phyloP scores from a whole-genome alignment of 1,284 basidiomycete species.

The Ceratobasidium sp. region DNA sequence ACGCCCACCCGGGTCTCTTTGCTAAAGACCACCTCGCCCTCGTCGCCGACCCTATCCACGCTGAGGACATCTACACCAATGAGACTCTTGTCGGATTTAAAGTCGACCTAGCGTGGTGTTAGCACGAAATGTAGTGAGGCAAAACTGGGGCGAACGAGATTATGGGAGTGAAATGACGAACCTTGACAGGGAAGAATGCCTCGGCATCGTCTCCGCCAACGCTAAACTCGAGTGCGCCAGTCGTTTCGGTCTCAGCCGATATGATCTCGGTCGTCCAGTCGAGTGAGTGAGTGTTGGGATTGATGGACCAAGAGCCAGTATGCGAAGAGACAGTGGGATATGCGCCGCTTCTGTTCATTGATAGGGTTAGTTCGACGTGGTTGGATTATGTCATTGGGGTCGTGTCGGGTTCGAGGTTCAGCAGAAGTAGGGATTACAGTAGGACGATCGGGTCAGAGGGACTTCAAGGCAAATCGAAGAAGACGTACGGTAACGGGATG shows the following conservation, averaged over 20 bases:
- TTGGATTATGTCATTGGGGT: no score
- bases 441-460: not conserved
- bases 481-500: constrained; percentile 86
- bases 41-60: constrained; percentile 64
- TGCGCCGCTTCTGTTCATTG: constrained; percentile 64
- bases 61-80: constrained; percentile 52
- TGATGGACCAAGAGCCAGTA: constrained; percentile 80
- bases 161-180: constrained; percentile 68
- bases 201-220: constrained; percentile 83
- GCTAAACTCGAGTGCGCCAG: constrained; percentile 87
- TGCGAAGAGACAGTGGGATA: constrained; percentile 82
- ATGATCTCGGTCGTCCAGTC: constrained; percentile 81
- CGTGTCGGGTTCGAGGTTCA: no score
- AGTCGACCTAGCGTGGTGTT: constrained; percentile 18
- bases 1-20: constrained; percentile 75
- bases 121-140: not conserved
- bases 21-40: constrained; percentile 71
- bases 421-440: constrained; percentile 33
- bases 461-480: constrained; percentile 11
- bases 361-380: constrained; percentile 25
- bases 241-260: constrained; percentile 60
- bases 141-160: constrained; percentile 68
- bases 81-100: constrained; percentile 36
- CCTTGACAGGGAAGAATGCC: constrained; percentile 91
- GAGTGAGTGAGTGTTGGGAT: constrained; percentile 77